Evolutionary conservation across 768 basidiomycete species (phyloP), one percentile per base, ranked within the genome.

Genomic region (Rickenella mellea): DNA sequence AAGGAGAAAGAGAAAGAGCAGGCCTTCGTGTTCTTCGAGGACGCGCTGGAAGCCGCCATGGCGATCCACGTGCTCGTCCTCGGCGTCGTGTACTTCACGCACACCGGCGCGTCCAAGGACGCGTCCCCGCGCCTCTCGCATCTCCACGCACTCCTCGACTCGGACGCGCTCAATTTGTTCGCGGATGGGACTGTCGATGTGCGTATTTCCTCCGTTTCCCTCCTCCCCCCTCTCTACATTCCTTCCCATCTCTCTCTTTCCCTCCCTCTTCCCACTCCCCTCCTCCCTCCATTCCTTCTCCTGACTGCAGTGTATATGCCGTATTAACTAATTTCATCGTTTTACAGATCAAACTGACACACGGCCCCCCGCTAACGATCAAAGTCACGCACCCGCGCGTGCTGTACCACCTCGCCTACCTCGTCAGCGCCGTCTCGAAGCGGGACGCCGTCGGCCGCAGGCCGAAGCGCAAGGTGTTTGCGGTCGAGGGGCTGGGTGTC

Each of bases 391-490:
- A 85, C 49, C 83, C 85, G 0, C 72, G 78, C 4, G 58, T 80
- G 2, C 50, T 87, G 0, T 80, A 76, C 48, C 56, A 74, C 10
- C 65, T 87, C 4, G 78, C 75, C 0, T 87, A 80, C 55, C 71
- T 87, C 4, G 62, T 85, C 29, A 81, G 76, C 49, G 70, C 73
- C 4, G 63, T 74, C 1, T 73, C 80, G 0, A 84, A 85, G 51
- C 73, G 82, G 11, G 84, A 89, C 51, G 71, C 79, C 0, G 74
- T 81, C 0, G 87, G 84, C 29, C 68, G 82, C 20, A 80, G 75
- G 41, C 85, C 86, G 3, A 83, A 80, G 62, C 70, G 80, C 45
- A 78, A 74, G 36, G 62, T 83, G 0, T 89, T 86, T 60, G 77
- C 82, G 0, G 57, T 57, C 5, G 83, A 83, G 47, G 86, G 83